Percentiles rank a stretch among this genome's conserved stretches.
Evolutionary conservation across 2,329 filamentous ascomycete genomes (phyloP).

Genomic region (Fusarium siculi): DNA sequence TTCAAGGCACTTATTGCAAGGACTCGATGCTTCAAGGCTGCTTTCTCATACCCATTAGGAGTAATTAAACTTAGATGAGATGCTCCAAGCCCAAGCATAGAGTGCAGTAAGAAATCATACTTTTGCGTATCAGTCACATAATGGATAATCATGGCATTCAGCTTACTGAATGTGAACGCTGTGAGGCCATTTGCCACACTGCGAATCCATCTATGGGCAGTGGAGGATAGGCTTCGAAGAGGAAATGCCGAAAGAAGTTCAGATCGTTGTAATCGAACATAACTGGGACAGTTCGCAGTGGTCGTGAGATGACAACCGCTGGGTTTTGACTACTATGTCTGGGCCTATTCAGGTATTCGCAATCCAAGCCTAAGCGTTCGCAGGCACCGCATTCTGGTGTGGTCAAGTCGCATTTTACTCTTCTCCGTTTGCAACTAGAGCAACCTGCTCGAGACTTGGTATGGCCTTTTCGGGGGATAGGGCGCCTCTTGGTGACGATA

Average conservation of each 20-base stretch:
- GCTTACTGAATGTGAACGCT: slow-evolving; percentile 51
- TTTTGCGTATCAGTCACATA: slow-evolving; percentile 13
- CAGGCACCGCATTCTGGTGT: slow-evolving; percentile 51
- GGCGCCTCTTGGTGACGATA: slow-evolving; percentile 38
- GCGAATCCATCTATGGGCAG: slow-evolving; percentile 50
- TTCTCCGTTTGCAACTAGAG: slow-evolving; percentile 49
- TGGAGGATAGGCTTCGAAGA: slow-evolving; percentile 57
- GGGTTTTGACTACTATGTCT: neutral
- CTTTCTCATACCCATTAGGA: slow-evolving; percentile 35
- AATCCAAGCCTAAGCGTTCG: slow-evolving; percentile 49
- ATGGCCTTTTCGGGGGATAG: slow-evolving; percentile 50
- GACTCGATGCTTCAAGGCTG: slow-evolving; percentile 51
- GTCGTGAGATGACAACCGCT: slow-evolving; percentile 10
- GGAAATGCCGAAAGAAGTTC: slow-evolving; percentile 64
- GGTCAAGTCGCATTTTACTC: slow-evolving; percentile 58
- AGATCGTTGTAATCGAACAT: slow-evolving; percentile 58
- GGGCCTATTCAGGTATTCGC: slow-evolving; percentile 46
- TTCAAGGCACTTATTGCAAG: slow-evolving; percentile 52
- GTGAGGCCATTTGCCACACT: slow-evolving; percentile 52
- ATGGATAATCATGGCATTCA: neutral
- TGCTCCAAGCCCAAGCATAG: slow-evolving; percentile 55
- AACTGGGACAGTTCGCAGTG: slow-evolving; percentile 33
- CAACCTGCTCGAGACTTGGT: slow-evolving; percentile 50
- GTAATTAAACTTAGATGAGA: slow-evolving; percentile 50
- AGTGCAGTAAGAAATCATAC: slow-evolving; percentile 55